Percentiles rank a stretch among this genome's conserved stretches.
phyloP scores from a whole-genome alignment of 768 basidiomycete genomes.

The Coprinopsis marcescibilis region DNA sequence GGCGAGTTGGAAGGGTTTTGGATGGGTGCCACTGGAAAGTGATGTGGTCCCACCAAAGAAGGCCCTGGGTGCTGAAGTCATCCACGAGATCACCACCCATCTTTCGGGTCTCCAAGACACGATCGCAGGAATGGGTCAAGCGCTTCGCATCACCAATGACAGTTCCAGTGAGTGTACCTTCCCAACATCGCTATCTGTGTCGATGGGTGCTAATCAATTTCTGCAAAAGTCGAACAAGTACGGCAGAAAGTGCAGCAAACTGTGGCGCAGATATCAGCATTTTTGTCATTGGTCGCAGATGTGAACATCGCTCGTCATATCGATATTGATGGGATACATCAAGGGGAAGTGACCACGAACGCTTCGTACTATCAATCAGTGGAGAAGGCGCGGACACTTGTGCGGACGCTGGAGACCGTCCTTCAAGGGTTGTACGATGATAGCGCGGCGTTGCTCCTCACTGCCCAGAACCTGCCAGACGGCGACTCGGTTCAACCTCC shows the following conservation, averaged over 20 bases:
- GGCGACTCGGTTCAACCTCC: slow-evolving; percentile 25
- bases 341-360: slow-evolving; percentile 40
- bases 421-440: slow-evolving; percentile 76
- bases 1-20: slow-evolving; percentile 80
- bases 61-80: slow-evolving; percentile 43
- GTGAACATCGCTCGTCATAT: slow-evolving; percentile 77
- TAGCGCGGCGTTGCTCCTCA: slow-evolving; percentile 51
- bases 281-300: slow-evolving; percentile 57
- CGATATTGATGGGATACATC: slow-evolving; percentile 71
- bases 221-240: slow-evolving; percentile 33
- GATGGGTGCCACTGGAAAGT: slow-evolving; percentile 60
- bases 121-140: slow-evolving; percentile 33
- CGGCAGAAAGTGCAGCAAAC: slow-evolving; percentile 41
- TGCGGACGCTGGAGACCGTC: slow-evolving; percentile 64
- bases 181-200: slow-evolving; percentile 1
- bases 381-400: slow-evolving; percentile 58
- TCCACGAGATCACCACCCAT: slow-evolving; percentile 46
- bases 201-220: slow-evolving; percentile 1
- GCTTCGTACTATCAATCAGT: slow-evolving; percentile 59
- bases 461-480: slow-evolving; percentile 48
- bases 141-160: slow-evolving; percentile 27
- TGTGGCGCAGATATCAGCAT: slow-evolving; percentile 49
- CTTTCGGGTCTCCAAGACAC: slow-evolving; percentile 46
- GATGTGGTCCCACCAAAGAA: slow-evolving; percentile 42
- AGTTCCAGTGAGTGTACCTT: slow-evolving; percentile 29